Evolutionary conservation across 768 basidiomycete genomes (phyloP), one percentile per base, ranked within the genome.

Genomic region (Roridomyces roridus): DNA sequence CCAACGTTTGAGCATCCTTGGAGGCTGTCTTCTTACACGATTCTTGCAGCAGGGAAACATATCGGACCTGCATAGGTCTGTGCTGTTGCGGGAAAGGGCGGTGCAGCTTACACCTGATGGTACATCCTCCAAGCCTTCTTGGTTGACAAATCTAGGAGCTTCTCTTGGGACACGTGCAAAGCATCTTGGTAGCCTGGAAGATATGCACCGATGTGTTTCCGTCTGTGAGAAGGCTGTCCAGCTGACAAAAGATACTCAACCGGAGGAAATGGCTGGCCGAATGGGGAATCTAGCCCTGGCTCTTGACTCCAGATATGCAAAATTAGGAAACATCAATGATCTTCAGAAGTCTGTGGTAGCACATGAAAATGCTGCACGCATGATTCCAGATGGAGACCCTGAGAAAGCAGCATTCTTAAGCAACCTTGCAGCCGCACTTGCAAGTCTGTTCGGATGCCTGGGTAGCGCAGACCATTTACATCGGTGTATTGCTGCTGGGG

Each of bases 151-250:
- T 28, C 60, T 61, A 23, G 62, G 54, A 6, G 34, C 3, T 20
- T 18, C 46, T 6, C 42, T 42, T 8, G 10, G 8, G 3, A 20
- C 7, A 14, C 62, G 55, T n/a, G 62, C 51, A 39, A 18, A 44
- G 24, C 28, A 31, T 10, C 25, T 50, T 42, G 46, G 55, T n/a
- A 46, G 62, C 2, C 18, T 61, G 4, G 18, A 10, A 23, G 60
- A 63, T 36, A 14, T 63, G 12, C 18, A 62, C 34, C 36, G 17
- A 26, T 24, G 55, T 24, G 51, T 63, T 5, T 39, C 29, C 14
- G 10, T 44, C 18, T 34, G 24, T 5, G 39, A 56, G 21, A 25
- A 18, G n/a, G 61, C 61, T 12, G 28, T 62, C 5, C 25, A 24
- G 21, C 37, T 51, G 14, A 42, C 55, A 7, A 7, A 31, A 31